A percentile compares a stretch with the other conserved stretches of the same genome.
These are phyloP conservation scores for Calocera viscosa DNA, from an alignment of 768 basidiomycete species.

Conservation along the genomic window DNA sequence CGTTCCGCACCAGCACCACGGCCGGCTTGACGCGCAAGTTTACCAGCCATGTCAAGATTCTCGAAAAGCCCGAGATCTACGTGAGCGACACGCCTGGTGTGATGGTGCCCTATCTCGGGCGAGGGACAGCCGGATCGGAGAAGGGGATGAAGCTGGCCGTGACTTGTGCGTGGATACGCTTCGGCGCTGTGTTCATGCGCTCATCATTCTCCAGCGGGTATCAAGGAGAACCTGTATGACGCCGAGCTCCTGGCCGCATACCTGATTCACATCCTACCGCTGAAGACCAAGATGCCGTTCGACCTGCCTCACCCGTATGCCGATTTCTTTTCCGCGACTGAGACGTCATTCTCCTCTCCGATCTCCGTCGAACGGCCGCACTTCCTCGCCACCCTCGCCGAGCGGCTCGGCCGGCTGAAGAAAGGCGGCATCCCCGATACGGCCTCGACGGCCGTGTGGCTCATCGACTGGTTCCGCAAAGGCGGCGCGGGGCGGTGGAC, in stretches of 20 bases:
- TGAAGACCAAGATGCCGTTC: slow-evolving; percentile 56
- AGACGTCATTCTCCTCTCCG: slow-evolving; percentile 42
- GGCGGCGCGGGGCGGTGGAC: slow-evolving; percentile 28
- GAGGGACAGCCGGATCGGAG: slow-evolving; percentile 74
- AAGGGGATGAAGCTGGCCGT: slow-evolving; percentile 84
- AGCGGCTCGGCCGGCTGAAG: slow-evolving; percentile 67
- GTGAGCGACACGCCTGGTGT: slow-evolving; percentile 94
- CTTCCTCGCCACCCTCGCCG: slow-evolving; percentile 59
- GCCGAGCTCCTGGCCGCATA: slow-evolving; percentile 74
- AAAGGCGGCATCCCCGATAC: slow-evolving; percentile 63
- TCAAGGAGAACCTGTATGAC: slow-evolving; percentile 87
- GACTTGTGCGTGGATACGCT: slow-evolving; percentile 50
- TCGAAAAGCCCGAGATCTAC: slow-evolving; percentile 69
- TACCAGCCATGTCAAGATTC: slow-evolving; percentile 79
- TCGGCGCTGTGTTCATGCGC: slow-evolving; percentile 15
- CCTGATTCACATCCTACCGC: slow-evolving; percentile 71
- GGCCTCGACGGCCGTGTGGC: slow-evolving; percentile 60
- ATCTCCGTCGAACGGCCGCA: slow-evolving; percentile 46
- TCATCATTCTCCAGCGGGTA: slow-evolving; percentile 49
- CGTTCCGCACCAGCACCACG: slow-evolving; percentile 73
- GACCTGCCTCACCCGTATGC: slow-evolving; percentile 14
- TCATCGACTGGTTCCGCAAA: slow-evolving; percentile 76
- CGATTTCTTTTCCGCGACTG: slow-evolving; percentile 38
- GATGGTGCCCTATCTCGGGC: slow-evolving; percentile 90
- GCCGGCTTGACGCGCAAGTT: slow-evolving; percentile 84